Base-by-base conservation (phyloP, 164 flowering plant genomes). In the Vitis amurensis region DNA sequence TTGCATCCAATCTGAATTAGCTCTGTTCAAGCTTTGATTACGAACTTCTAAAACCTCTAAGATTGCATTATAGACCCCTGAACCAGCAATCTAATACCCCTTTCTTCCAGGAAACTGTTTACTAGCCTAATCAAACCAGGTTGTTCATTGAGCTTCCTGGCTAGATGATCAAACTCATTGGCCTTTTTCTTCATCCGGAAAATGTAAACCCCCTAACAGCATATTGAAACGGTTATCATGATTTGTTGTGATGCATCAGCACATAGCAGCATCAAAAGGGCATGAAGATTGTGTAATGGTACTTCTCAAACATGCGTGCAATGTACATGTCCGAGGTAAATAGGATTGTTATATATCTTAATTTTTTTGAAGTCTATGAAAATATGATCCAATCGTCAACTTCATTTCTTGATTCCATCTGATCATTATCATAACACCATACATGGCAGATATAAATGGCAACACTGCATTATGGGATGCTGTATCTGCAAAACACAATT, bases 391-490 rank as follows among this genome's bases (percentile, higher is more conserved):
- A 49, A 47, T 23, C 27, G 2, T 23, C 27, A 37, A 52, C 15
- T 52, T 52, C 55, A 52, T 3, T 11, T 14, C 55, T 52, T 59
- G 61, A 27, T 59, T 59, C 37, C 61, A 23, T 59, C 61, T 37
- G 6, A 37, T 6, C 4, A 37, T 37, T 37, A 37, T 37, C 7
- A 37, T 37, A 2, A 63, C 47, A 48, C 15, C 23, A 71, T 68
- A n/a, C 15, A 61, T 73, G 51, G 61, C 87, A 94, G 97, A 94
- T 67, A 47, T 74, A 31, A 79, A 87, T 66, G 97, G 96, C 11
- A 81, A 91, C 80, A 90, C 91, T 50, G 89, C 98, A 16, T 19
- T 89, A 68, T 94, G 97, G 98, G 86, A 87, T 48, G 91, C 97
- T 14, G 83, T 94, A 63, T 66, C 89, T 19, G 57, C 86, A 44